Conservation (phyloP, 2,329 filamentous ascomycete genomes). For the Colletotrichum paranaense region DNA sequence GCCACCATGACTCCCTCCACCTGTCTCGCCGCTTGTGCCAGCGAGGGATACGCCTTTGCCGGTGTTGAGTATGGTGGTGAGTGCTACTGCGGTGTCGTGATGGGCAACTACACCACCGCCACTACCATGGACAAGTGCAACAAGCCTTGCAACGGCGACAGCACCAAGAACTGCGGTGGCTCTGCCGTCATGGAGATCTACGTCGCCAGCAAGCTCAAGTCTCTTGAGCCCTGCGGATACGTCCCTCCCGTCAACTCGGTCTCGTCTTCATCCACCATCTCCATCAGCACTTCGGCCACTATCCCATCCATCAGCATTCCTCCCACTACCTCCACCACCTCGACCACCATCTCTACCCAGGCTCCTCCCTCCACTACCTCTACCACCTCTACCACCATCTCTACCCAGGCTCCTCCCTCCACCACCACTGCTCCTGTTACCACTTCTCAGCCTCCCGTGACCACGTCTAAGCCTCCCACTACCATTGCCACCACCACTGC, state of each 20-base stretch:
- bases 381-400: conserved; percentile 31
- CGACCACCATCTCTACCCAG: conserved; percentile 23
- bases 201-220: conserved; percentile 60
- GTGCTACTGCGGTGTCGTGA: conserved; percentile 64
- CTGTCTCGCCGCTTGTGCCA: conserved; percentile 56
- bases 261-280: conserved; percentile 31
- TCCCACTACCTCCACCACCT: conserved; percentile 26
- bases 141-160: conserved; percentile 63
- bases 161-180: conserved; percentile 55
- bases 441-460: conserved; percentile 27
- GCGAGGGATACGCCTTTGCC: conserved; percentile 58
- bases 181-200: conserved; percentile 55
- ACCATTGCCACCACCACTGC: conserved; percentile 47
- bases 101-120: conserved; percentile 58
- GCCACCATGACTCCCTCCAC: conserved; percentile 52
- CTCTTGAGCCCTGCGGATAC: conserved; percentile 60
- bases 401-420: conserved; percentile 25
- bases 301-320: conserved; percentile 24
- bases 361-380: conserved; percentile 34
- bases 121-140: conserved; percentile 56
- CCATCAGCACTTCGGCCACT: conserved; percentile 32
- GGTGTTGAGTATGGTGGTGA: conserved; percentile 57
- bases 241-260: conserved; percentile 40
- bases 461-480: conserved; percentile 38
- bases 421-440: conserved; percentile 31